These are phyloP conservation scores for Trichoderma sp. DNA, from an alignment of 2,329 filamentous ascomycete species.

Conservation along the genomic window DNA sequence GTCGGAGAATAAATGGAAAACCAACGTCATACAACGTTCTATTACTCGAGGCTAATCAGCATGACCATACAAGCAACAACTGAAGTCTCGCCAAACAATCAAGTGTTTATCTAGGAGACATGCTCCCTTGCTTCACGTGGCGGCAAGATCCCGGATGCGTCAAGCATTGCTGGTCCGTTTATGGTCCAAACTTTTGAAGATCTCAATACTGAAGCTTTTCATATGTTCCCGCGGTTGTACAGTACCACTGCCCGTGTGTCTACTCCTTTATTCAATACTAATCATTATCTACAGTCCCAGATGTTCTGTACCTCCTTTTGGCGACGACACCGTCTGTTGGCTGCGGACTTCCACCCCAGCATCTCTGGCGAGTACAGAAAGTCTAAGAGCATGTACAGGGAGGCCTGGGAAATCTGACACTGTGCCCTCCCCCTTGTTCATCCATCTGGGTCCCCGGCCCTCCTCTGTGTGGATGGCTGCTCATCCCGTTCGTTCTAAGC, in stretches of 20 bases:
- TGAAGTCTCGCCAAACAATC: not conserved
- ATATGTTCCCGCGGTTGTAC: not conserved
- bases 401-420: slow-evolving; percentile 5
- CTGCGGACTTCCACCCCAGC: not conserved
- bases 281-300: not conserved
- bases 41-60: not conserved
- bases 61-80: not conserved
- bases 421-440: slow-evolving; percentile 14
- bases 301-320: not conserved
- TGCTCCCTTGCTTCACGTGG: not conserved
- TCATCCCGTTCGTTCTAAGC: slow-evolving; percentile 12
- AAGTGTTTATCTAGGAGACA: not conserved
- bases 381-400: not conserved
- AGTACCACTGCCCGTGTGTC: not conserved
- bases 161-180: not conserved
- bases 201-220: not conserved
- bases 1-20: not conserved
- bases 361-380: not conserved
- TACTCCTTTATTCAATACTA: not conserved
- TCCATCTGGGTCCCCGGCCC: slow-evolving; percentile 3
- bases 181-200: not conserved
- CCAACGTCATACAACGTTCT: not conserved
- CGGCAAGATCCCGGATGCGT: not conserved
- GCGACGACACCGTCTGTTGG: no score
- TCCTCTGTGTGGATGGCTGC: slow-evolving; percentile 15